These are phyloP conservation scores for Pseudocercospora crystallina DNA, from an alignment of 2,329 filamentous ascomycete species.

Conservation along the genomic window DNA sequence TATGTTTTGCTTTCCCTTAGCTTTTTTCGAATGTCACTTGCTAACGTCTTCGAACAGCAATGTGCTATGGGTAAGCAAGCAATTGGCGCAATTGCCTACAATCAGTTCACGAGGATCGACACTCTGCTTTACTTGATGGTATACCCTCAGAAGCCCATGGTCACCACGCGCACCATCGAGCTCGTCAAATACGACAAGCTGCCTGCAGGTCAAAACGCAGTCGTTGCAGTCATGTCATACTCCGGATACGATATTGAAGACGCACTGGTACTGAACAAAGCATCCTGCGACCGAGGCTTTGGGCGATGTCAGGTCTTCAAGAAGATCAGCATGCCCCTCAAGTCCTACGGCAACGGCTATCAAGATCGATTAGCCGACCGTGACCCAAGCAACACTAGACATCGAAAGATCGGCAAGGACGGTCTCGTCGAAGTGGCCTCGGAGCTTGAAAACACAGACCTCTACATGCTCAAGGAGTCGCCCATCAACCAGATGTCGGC, in stretches of 20 bases:
- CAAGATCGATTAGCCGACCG: conserved; percentile 62
- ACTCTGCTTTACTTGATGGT: conserved; percentile 95
- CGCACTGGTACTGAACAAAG: conserved; percentile 93
- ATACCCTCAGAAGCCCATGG: conserved; percentile 96
- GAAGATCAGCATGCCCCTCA: conserved; percentile 83
- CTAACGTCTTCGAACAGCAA: conserved; percentile 48
- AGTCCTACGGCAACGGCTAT: conserved; percentile 82
- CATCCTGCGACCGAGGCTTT: conserved; percentile 90
- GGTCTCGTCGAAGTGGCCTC: conserved; percentile 86
- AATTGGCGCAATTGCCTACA: conserved; percentile 96
- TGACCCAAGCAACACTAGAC: conserved; percentile 50
- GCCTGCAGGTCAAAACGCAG: conserved; percentile 93
- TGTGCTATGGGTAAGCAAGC: conserved; percentile 99
- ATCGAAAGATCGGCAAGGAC: conserved; percentile 76
- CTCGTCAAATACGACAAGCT: conserved; percentile 96
- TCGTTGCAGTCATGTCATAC: conserved; percentile 98
- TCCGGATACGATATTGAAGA: conserved; percentile 99
- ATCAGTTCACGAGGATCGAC: conserved; percentile 96
- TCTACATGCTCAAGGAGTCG: conserved; percentile 86
- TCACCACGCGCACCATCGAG: conserved; percentile 95
- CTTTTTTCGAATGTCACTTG: not conserved
- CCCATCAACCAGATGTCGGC: conserved; percentile 72
- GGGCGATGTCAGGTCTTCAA: conserved; percentile 97
- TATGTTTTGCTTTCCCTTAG: conserved; percentile 52
- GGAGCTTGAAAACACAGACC: conserved; percentile 73